phyloP scores from a whole-genome alignment of 1,284 basidiomycete genomes.

The Paramarasmius palmivorus region DNA sequence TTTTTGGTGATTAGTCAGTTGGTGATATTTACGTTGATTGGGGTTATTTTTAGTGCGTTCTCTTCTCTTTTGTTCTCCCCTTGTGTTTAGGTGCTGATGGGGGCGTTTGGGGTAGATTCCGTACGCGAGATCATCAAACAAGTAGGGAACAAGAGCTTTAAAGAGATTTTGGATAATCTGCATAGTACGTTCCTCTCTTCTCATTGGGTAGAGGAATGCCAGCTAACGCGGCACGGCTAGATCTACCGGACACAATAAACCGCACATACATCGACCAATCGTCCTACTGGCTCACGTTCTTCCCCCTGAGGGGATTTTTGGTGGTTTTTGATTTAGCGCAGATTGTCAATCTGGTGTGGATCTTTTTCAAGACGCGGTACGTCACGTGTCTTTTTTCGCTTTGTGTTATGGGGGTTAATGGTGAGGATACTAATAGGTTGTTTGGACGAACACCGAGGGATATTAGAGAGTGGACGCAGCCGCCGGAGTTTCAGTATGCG shows the following conservation, averaged over 20 bases:
- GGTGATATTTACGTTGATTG: slow-evolving; percentile 89
- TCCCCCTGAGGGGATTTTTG: slow-evolving; percentile 93
- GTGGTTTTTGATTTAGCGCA: slow-evolving; percentile 96
- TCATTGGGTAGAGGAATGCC: too few relatives aligned
- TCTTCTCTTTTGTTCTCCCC: background rate
- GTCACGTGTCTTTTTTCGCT: background rate
- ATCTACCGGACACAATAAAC: slow-evolving; percentile 71
- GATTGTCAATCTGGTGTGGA: slow-evolving; percentile 85
- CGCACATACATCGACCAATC: slow-evolving; percentile 81
- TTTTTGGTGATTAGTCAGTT: slow-evolving; percentile 91
- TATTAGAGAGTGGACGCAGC: slow-evolving; percentile 95
- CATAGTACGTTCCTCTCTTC: slow-evolving; percentile 46
- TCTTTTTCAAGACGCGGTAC: slow-evolving; percentile 74
- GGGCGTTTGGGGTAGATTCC: slow-evolving; percentile 42
- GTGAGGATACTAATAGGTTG: slow-evolving; percentile 43
- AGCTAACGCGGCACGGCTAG: too few relatives aligned
- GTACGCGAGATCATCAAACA: slow-evolving; percentile 68
- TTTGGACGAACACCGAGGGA: slow-evolving; percentile 97
- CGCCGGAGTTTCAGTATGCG: slow-evolving; percentile 89
- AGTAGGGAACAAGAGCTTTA: slow-evolving; percentile 71
- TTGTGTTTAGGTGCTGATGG: slow-evolving; percentile 5
- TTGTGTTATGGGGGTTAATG: background rate
- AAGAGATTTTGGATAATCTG: slow-evolving; percentile 67
- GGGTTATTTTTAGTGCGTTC: slow-evolving; percentile 88
- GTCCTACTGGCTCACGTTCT: slow-evolving; percentile 93